phyloP scores from a whole-genome alignment of 2,329 filamentous ascomycete genomes.

The Aspergillus nomiae region DNA sequence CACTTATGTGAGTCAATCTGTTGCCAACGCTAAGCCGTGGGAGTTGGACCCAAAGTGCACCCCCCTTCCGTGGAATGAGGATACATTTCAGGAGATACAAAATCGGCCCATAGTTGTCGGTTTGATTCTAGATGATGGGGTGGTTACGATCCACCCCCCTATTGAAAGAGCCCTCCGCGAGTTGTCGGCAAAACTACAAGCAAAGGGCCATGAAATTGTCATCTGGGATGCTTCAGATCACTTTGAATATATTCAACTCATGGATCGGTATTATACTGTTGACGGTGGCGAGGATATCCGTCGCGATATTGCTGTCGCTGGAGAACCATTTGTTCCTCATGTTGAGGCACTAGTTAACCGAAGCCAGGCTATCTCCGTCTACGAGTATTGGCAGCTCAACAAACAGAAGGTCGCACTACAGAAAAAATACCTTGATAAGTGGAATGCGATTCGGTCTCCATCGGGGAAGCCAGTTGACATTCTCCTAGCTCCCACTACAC shows the following conservation, averaged over 20 bases:
- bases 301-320: conserved; percentile 54
- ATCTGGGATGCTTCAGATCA: conserved; percentile 57
- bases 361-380: conserved; percentile 59
- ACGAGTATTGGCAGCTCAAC: conserved; percentile 69
- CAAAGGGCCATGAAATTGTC: conserved; percentile 57
- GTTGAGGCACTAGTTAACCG: conserved; percentile 60
- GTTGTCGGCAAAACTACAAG: conserved; percentile 38
- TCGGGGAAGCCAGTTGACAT: conserved; percentile 57
- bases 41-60: conserved; percentile 55
- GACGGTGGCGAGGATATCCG: conserved; percentile 67
- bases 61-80: conserved; percentile 57
- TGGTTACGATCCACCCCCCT: conserved; percentile 59
- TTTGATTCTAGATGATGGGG: conserved; percentile 54
- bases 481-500: conserved; percentile 61
- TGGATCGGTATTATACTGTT: conserved; percentile 64
- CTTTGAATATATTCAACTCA: conserved; percentile 55
- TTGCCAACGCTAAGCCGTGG: conserved; percentile 56
- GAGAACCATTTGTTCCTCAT: conserved; percentile 62
- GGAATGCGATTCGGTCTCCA: conserved; percentile 51
- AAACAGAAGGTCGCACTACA: conserved; percentile 57
- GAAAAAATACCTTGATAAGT: conserved; percentile 61
- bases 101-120: conserved; percentile 53
- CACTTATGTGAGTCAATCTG: conserved; percentile 49
- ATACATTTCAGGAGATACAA: conserved; percentile 44
- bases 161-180: conserved; percentile 49